phyloP scores from a whole-genome alignment of 257 asterid species.

The Penstemon newberryi region DNA sequence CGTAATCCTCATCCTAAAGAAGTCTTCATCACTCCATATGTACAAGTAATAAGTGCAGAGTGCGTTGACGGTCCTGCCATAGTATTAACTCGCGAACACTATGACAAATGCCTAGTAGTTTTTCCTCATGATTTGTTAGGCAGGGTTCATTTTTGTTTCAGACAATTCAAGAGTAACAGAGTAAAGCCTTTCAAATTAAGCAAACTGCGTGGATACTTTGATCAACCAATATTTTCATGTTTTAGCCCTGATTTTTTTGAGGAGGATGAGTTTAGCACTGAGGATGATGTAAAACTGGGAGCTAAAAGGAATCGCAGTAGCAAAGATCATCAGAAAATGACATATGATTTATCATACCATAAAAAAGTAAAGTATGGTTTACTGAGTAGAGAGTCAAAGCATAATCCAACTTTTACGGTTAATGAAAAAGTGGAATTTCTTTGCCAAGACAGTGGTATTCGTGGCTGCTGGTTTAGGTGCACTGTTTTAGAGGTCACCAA shows the following conservation, averaged over 20 bases:
- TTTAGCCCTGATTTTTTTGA: slow-evolving; percentile 89
- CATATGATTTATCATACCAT: slow-evolving; percentile 48
- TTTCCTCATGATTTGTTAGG: slow-evolving; percentile 73
- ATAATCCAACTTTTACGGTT: slow-evolving; percentile 36
- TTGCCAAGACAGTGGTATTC: slow-evolving; percentile 94
- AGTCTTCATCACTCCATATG: slow-evolving; percentile 84
- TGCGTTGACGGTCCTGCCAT: slow-evolving; percentile 96
- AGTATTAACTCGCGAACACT: slow-evolving; percentile 79
- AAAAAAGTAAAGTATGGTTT: slow-evolving; percentile 40
- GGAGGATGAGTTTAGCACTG: slow-evolving; percentile 73
- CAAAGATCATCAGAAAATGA: slow-evolving; percentile 46
- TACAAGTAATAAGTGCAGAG: slow-evolving; percentile 94
- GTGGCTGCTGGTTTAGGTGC: slow-evolving; percentile 99
- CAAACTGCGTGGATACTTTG: slow-evolving; percentile 75
- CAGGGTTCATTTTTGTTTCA: slow-evolving; percentile 75
- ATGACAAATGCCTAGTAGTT: slow-evolving; percentile 78
- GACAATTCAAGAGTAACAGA: slow-evolving; percentile 81
- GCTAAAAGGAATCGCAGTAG: slow-evolving; percentile 66
- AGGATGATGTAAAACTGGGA: slow-evolving; percentile 73
- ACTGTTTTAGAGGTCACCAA: slow-evolving; percentile 60
- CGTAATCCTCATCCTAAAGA: slow-evolving; percentile 80
- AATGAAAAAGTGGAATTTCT: slow-evolving; percentile 79
- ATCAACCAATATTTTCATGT: slow-evolving; percentile 86
- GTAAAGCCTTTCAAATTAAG: slow-evolving; percentile 80
- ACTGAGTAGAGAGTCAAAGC: slow-evolving; percentile 39